Base-by-base conservation (phyloP, 2,329 filamentous ascomycete species). In the Phoma herbarum region DNA sequence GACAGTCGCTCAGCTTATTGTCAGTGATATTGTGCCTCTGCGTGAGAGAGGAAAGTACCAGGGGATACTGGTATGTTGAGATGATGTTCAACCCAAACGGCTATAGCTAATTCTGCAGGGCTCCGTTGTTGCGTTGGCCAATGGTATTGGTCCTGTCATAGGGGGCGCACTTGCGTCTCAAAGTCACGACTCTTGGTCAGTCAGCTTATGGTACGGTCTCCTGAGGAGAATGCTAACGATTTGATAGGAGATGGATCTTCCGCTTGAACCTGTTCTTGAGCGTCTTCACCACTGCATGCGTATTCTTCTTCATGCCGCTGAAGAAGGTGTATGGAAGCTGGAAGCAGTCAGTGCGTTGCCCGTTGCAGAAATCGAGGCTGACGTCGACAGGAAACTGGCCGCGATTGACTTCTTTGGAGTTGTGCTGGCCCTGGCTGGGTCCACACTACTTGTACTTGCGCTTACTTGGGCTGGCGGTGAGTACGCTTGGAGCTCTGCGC, bases 321-420 rank as follows among this genome's bases (percentile, higher is more conserved):
- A 80, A 81, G 44, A 22, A 79, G 74, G 8, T 83, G 79, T 44
- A 80, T 77, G 45, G 75, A 0, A 76, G 83, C 33, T 86, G 84
- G 79, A 82, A 42, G 85, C 82, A 45, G 66, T 85, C 9, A 55
- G 69, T 59, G 26, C 9, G 0, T 26, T 7, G 1, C 8, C 2
- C 10, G 4, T 11, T n/a, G 16, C 1, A 11, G 4, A 10, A 9
- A 4, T 6, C 14, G 12, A 16, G 16, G 10, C 59, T 68, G 33
- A 66, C 5, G n/a, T 12, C 2, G 18, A 6, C 22, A 68, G 66
- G 9, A 68, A 68, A 51, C 6, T 66, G 26, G 56, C 57, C 22
- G 66, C 82, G 42, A 86, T 90, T 51, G 87, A 90, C 70, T 87
- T 84, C 62, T 81, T 78, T 31, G 88, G 88, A 1, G 77, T 85